A percentile compares a stretch with the other conserved stretches of the same genome.
Evolutionary conservation across 345 rosid genomes (phyloP).

Genomic region (Noccaea bulbosa): DNA sequence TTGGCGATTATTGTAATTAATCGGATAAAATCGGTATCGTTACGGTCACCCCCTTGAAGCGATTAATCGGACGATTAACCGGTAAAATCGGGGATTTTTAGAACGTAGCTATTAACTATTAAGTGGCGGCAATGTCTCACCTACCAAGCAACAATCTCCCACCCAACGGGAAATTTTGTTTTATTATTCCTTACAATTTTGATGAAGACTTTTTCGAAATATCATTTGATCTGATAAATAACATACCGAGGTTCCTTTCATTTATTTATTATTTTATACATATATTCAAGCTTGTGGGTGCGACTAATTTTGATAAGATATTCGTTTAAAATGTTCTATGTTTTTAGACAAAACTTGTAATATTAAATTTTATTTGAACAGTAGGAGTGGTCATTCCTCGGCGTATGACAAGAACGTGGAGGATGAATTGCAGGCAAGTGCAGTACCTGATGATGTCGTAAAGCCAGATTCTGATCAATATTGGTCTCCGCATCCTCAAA

Average conservation of each 20-base stretch:
- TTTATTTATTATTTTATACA: neutral
- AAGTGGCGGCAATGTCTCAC: slow-evolving; percentile 26
- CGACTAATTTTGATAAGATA: no score
- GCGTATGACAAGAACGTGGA: slow-evolving; percentile 87
- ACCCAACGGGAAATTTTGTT: slow-evolving; percentile 21
- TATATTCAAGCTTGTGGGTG: neutral
- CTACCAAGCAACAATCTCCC: slow-evolving; percentile 30
- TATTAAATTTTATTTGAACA: slow-evolving; percentile 25
- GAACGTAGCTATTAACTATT: neutral
- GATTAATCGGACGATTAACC: no score
- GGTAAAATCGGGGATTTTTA: no score
- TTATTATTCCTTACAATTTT: neutral
- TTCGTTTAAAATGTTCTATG: no score
- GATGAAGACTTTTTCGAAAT: neutral
- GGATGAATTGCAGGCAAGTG: slow-evolving; percentile 54
- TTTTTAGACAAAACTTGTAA: neutral
- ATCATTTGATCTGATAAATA: no score
- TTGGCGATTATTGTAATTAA: no score
- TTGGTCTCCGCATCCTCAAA: slow-evolving; percentile 95
- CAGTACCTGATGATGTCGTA: slow-evolving; percentile 76
- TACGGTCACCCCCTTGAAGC: no score
- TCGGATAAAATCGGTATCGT: no score
- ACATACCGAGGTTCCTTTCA: no score
- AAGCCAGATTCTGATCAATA: slow-evolving; percentile 68
- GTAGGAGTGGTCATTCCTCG: slow-evolving; percentile 62